Evolutionary conservation across 345 rosid species (phyloP), one percentile per base, ranked within the genome.

Genomic region (Alliaria petiolata): DNA sequence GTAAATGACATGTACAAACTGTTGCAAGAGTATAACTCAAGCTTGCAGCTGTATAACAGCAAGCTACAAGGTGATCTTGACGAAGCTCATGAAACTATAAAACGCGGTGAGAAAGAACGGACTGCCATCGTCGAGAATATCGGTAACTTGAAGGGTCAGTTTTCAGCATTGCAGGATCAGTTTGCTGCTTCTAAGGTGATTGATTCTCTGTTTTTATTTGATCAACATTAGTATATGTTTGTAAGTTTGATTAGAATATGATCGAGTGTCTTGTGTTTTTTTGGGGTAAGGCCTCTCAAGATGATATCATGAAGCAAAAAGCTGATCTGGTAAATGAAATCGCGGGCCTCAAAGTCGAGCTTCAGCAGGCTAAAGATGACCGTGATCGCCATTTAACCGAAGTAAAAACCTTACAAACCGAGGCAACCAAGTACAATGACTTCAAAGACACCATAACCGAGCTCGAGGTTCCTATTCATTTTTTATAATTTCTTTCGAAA

Each of bases 1-100:
- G 77, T 89, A 7, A 91, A 84, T 82, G 99, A 95, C 73, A 95
- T 95, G 97, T 95, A 95, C 87, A 89, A 88, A 84, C 85, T 89
- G 51, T 68, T 95, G 54, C 99, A 89, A 74, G 99, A 95, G 77
- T 95, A 91, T 76, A 95, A 95, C 72, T 83, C 95, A 59, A 91
- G 99, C 84, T 81, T 95, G 81, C 99, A 95, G 81, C 85, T 84
- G 47, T 95, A 95, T 67, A 95, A 95, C 61, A 83, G 86, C 80
- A 95, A 91, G 68, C 97, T 95, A 52, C 99, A 95, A 83, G 81
- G 84, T n/a, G 99, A 95, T 73, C 88, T 95, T 68, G 93, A 87
- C 55, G 67, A 85, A 70, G 89, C 97, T 56, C 93, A 84, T 1
- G 99, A 89, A 75, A 81, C 78, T 45, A 76, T 88, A 56, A 95